Evolutionary conservation across 2,329 filamentous ascomycete species (phyloP).

Genomic region (Arthrinium phaeospermum): DNA sequence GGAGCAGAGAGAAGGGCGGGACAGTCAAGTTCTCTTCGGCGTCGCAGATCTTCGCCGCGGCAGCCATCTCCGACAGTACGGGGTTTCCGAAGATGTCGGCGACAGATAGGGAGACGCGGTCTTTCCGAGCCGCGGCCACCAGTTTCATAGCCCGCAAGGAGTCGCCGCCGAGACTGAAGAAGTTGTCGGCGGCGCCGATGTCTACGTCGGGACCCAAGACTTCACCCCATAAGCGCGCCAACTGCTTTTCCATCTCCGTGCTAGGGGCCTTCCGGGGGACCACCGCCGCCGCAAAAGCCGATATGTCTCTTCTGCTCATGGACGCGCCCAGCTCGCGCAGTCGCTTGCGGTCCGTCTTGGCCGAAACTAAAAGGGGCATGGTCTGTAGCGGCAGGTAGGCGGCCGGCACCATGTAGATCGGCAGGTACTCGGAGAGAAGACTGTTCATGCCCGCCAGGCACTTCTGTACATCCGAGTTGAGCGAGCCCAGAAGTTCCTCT

Average conservation of each 20-base stretch:
- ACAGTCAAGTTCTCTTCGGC: conserved; percentile 35
- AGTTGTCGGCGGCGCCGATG: conserved; percentile 38
- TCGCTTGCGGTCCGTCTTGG: conserved; percentile 56
- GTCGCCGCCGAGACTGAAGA: conserved; percentile 46
- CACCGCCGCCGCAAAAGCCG: conserved; percentile 38
- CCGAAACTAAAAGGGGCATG: conserved; percentile 55
- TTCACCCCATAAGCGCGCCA: conserved; percentile 45
- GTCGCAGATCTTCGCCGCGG: conserved; percentile 37
- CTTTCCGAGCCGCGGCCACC: conserved; percentile 48
- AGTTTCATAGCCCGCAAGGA: conserved; percentile 59
- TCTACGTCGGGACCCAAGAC: conserved; percentile 43
- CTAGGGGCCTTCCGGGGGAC: conserved; percentile 43
- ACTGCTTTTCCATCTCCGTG: conserved; percentile 44
- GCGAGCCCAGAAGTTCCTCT: conserved; percentile 31
- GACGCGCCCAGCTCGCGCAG: conserved; percentile 51
- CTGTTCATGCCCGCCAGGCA: conserved; percentile 35
- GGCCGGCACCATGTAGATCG: conserved; percentile 54
- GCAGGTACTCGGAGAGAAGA: conserved; percentile 41
- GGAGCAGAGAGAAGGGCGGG: conserved; percentile 47
- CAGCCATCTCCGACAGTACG: conserved; percentile 50
- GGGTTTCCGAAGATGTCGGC: conserved; percentile 53
- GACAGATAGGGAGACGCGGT: conserved; percentile 49
- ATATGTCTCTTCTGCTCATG: conserved; percentile 48
- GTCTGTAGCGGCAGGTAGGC: conserved; percentile 50
- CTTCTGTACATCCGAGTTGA: conserved; percentile 34